Evolutionary conservation across 1,284 basidiomycete species (phyloP), one percentile per base, ranked within the genome.

Genomic region (Meira miltonrushii): DNA sequence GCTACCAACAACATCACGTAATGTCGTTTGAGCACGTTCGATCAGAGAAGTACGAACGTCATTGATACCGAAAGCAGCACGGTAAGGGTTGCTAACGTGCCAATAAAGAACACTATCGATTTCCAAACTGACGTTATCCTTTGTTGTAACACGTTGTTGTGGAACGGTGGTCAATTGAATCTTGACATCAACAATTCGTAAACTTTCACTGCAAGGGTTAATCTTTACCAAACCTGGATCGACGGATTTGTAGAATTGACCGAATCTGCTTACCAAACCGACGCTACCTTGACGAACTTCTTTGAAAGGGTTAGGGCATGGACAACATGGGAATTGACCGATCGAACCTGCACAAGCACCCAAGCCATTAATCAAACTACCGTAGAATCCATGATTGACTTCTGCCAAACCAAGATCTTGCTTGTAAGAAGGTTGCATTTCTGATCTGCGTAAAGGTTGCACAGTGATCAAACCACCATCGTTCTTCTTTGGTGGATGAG

Each of bases 11-110:
- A 96, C 92, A 71, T 95, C 90, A 46, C 93, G 87, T 17, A 97
- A 84, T 10, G 93, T 97, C 1, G 93, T 96, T 80, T 96, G 92
- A 1, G 93, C 90, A 72, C 93, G 88, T 81, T 96, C 93, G 58
- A 88, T 82, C 63, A 96, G 85, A 0, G 92, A 91, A 23, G 46
- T 21, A 21, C 38, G 17, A 4, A 53, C 39, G 28, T 96, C 90
- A 57, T 82, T 84, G 80, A 97, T 94, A 40, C 90, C 91, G 78
- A 91, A 97, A 0, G 90, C 89, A 5, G 93, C 90, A 15, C 90
- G 87, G 58, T 65, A 70, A 5, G 66, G 67, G 55, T 68, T 69
- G 28, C 64, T 74, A 57, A 78, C 71, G 65, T 92, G 89, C 86
- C 88, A 94, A 79, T 90, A 90, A 70, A 94, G 87, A 61, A 93